Percentiles rank a stretch among this genome's conserved stretches.
phyloP scores from a whole-genome alignment of 371 early-diverging fungal genomes.

The Apophysomyces elegans region DNA sequence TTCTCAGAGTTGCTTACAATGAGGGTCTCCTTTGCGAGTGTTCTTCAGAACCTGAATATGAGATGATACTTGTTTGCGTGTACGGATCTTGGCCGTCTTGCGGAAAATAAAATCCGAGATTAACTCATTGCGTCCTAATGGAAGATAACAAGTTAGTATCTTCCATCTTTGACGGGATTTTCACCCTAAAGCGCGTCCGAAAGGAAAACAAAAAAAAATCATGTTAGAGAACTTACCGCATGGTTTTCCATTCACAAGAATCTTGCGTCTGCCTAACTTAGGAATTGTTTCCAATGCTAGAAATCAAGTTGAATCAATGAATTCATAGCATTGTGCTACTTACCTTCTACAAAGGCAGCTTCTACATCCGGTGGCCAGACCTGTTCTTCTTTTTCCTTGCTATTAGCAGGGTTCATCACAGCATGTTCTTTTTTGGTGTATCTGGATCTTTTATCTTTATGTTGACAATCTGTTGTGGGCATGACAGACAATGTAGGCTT shows the following conservation, averaged over 20 bases:
- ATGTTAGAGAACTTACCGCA: conserved; percentile 39
- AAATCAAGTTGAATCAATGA: neutral
- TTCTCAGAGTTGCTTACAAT: conserved; percentile 47
- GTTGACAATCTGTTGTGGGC: conserved; percentile 18
- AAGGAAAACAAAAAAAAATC: no score
- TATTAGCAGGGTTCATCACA: conserved; percentile 12
- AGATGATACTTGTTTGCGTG: conserved; percentile 82
- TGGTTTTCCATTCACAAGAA: conserved; percentile 66
- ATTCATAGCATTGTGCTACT: neutral
- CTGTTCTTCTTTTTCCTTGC: conserved; percentile 53
- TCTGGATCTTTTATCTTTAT: conserved; percentile 26
- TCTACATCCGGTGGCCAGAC: conserved; percentile 78
- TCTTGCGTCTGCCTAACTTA: conserved; percentile 63
- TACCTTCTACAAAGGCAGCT: conserved; percentile 73
- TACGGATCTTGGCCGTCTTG: conserved; percentile 65
- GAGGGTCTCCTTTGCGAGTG: conserved; percentile 66
- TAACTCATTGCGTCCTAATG: conserved; percentile 71
- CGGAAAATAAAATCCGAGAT: conserved; percentile 77
- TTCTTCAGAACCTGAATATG: conserved; percentile 83
- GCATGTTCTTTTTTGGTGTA: conserved; percentile 19
- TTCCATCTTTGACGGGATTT: neutral
- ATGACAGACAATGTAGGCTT: conserved; percentile 10
- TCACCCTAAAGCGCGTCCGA: neutral
- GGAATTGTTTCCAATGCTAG: conserved; percentile 62
- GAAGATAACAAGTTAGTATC: conserved; percentile 3